Conservation (phyloP, 2,329 filamentous ascomycete genomes). For the Fusarium oxysporum region DNA sequence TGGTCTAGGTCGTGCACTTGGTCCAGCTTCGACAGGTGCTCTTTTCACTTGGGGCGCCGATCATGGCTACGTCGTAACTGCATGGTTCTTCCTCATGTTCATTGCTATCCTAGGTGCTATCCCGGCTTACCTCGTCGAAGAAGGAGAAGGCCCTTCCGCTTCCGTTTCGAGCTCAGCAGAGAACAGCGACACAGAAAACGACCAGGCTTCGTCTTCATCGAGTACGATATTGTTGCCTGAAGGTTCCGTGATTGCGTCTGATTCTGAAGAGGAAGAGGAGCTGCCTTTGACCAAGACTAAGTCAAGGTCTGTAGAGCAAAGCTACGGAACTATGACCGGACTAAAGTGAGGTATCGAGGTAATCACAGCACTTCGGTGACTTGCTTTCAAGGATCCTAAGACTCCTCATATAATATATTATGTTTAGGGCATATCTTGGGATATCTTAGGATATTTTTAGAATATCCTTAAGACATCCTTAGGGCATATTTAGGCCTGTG, state of each 20-base stretch:
- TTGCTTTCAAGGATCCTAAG: background rate
- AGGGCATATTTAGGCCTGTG: background rate
- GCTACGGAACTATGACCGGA: slow-evolving; percentile 40
- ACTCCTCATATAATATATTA: background rate
- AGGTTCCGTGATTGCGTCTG: slow-evolving; percentile 35
- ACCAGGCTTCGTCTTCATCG: slow-evolving; percentile 23
- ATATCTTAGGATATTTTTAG: background rate
- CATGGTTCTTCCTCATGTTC: slow-evolving; percentile 81
- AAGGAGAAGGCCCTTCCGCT: slow-evolving; percentile 74
- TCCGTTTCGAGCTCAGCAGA: slow-evolving; percentile 49
- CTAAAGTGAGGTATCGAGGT: background rate
- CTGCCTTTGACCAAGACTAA: slow-evolving; percentile 30
- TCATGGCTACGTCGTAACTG: slow-evolving; percentile 78
- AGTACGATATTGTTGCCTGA: slow-evolving; percentile 39
- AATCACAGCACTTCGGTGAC: background rate
- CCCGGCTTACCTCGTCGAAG: slow-evolving; percentile 78
- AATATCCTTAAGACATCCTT: background rate
- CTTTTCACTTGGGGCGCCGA: slow-evolving; percentile 82
- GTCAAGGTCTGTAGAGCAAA: background rate
- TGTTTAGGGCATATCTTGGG: background rate
- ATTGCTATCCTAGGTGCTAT: slow-evolving; percentile 75
- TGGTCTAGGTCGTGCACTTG: slow-evolving; percentile 81
- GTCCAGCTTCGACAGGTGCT: slow-evolving; percentile 79
- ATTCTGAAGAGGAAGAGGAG: slow-evolving; percentile 34
- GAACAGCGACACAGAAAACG: slow-evolving; percentile 48